Evolutionary conservation across 768 basidiomycete species (phyloP), one percentile per base, ranked within the genome.

Genomic region (Suillus fuscotomentosus): DNA sequence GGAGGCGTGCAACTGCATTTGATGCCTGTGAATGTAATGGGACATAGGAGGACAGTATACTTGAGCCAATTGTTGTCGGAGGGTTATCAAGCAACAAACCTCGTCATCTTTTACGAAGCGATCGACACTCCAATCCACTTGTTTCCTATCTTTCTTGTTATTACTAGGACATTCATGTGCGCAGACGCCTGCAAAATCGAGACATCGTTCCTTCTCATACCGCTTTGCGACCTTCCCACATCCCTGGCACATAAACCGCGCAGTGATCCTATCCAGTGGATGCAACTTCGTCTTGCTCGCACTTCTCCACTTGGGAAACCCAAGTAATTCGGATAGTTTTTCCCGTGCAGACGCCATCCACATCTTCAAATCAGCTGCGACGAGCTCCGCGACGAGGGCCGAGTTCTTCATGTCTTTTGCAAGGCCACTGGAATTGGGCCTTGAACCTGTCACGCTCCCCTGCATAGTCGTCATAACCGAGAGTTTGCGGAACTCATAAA

Each of bases 101-200:
- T 83, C 85, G 17, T 79, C 78, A 70, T 91, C 89, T 61, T 80
- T 84, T n/a, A 78, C 76, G 65, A 92, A 92, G 15, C 80, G 72
- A 2, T 78, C 74, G 0, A 83, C 78, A 34, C 69, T 76, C 88
- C 88, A 91, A 4, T 72, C 68, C 24, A 31, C 71, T 34, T 67
- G 69, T 63, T 55, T 67, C 66, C 70, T 71, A 15, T 27, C 66
- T 77, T 76, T 55, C 66, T 70, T 73, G 6, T 63, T 64, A 38
- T 65, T 45, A 27, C 51, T 59, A 13, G 63, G 66, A 70, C 90
- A 92, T 27, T 80, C 73, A 68, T 92, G 90, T 47, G 74, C 76
- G 72, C 88, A 91, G 3, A 82, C 88, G 3, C 80, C 84, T 11
- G 73, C 76, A 64, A 88, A 88, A 69, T 86, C 83, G 60, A 91